These are phyloP conservation scores for Blastobotrys elegans DNA, from an alignment of 1,139 yeast species.

Conservation along the genomic window DNA sequence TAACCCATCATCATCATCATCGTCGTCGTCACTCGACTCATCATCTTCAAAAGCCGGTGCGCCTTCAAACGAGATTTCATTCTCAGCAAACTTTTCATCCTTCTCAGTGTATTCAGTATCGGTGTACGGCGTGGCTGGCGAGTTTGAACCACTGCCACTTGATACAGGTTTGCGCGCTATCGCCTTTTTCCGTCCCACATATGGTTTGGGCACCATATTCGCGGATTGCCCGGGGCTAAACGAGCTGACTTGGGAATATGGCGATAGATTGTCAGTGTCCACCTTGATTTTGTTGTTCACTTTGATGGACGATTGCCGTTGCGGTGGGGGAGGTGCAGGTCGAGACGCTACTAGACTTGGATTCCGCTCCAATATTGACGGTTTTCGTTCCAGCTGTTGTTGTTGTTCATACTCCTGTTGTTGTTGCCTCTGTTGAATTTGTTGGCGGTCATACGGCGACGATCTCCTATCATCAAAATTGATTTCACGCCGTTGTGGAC, in stretches of 20 bases:
- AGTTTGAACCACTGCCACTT: conserved; percentile 9
- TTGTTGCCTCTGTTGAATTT: conserved; percentile 2
- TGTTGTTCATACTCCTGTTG: neutral
- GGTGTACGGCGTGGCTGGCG: conserved; percentile 12
- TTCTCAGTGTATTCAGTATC: neutral
- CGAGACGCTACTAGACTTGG: conserved; percentile 52
- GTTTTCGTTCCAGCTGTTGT: neutral
- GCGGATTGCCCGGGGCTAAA: conserved; percentile 29
- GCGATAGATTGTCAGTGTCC: conserved; percentile 1
- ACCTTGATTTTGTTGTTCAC: neutral
- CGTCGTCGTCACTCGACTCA: conserved; percentile 39
- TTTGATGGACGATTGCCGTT: conserved; percentile 15
- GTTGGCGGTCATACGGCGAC: conserved; percentile 54
- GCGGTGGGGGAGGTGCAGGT: conserved; percentile 65
- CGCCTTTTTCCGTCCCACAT: conserved; percentile 23
- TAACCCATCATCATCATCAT: conserved; percentile 49
- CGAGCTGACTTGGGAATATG: conserved; percentile 17
- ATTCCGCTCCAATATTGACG: conserved; percentile 17
- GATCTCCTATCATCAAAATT: conserved; percentile 77
- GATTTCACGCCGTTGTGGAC: conserved; percentile 64
- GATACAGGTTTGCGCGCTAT: conserved; percentile 26
- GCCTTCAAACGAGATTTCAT: conserved; percentile 64
- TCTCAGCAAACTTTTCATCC: conserved; percentile 51
- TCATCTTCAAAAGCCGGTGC: conserved; percentile 54
- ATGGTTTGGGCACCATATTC: conserved; percentile 27